phyloP scores from a whole-genome alignment of 768 basidiomycete genomes.

The Leccinum obscurum region DNA sequence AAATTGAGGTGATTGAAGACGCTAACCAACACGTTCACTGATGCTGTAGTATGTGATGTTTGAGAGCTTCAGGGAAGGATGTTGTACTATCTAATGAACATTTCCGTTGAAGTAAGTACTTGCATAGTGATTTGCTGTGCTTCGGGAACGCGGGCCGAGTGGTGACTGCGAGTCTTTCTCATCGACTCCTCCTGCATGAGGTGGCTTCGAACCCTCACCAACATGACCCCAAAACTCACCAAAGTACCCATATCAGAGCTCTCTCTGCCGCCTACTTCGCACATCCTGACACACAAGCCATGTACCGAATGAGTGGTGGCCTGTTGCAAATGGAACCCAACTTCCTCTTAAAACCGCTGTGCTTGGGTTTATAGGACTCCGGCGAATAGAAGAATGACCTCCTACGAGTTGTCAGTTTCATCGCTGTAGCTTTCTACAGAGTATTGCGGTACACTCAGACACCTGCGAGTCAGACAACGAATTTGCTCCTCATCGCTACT shows the following conservation, averaged over 20 bases:
- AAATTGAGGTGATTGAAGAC: not conserved
- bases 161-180: not conserved
- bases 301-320: too few relatives aligned
- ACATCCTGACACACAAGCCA: conserved; percentile 27
- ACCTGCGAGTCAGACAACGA: too few relatives aligned
- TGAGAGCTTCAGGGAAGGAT: too few relatives aligned
- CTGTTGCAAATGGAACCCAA: too few relatives aligned
- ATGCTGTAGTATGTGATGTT: not conserved
- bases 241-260: conserved; percentile 45
- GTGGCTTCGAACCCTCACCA: conserved; percentile 9
- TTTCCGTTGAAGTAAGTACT: not conserved
- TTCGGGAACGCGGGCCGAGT: not conserved
- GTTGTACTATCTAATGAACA: not conserved
- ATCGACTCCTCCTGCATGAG: not conserved
- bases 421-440: too few relatives aligned
- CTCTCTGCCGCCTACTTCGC: conserved; percentile 45
- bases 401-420: too few relatives aligned
- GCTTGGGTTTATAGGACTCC: too few relatives aligned
- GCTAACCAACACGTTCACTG: not conserved
- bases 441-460: too few relatives aligned
- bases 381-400: too few relatives aligned
- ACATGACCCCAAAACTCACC: conserved; percentile 20
- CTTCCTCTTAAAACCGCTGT: too few relatives aligned
- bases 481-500: too few relatives aligned
- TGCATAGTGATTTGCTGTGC: not conserved